Base-by-base conservation (phyloP, 768 basidiomycete species). In the Pluteus cervinus region DNA sequence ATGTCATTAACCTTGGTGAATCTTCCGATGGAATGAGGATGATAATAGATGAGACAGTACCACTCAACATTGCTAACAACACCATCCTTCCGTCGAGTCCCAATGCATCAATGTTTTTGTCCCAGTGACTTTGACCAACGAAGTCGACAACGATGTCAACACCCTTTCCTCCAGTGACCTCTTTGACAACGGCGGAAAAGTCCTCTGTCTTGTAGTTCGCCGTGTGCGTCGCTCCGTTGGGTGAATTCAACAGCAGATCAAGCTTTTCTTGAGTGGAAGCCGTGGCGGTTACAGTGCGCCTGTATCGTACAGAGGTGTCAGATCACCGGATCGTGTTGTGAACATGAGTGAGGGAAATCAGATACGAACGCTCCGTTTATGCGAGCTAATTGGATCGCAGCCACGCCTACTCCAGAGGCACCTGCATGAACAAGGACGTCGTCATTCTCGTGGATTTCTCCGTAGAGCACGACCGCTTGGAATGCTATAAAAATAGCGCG, bases 381-480 rank as follows among this genome's bases (percentile, higher is more conserved):
- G 17, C 86, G 77, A 14, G 91, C 88, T 14, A 96, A 62, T 58
- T 97, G 93, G 33, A 85, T 87, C 10, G 88, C 87, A 3, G 91
- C 82, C 11, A 93, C 56, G 1, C 91, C 91, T 4, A 96, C 90
- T 20, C 92, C 90, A 9, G 86, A 89, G 3, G 90, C 90, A 5
- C 82, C 93, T 14, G 91, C 90, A 53, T 97, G 94, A 9, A 97
- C 70, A 11, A 98, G 71, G 7, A 90, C 86, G 50, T 84, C 62
- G 32, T 89, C 81, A 24, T 78, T 76, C 44, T 69, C 52, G 52
- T 81, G 75, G 29, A 93, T 50, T 47, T 83, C 70, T 1, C 81
- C 85, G 43, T 81, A 75, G 24, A 82, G 54, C 32, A 87, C 68
- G 12, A 73, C 45, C 9, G 69, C 70, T 42, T 71, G 71, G 46